Percentiles rank a stretch among this genome's conserved stretches.
These are phyloP conservation scores for Pythium brassicae DNA, from an alignment of 352 stramenopile species.

Conservation along the genomic window DNA sequence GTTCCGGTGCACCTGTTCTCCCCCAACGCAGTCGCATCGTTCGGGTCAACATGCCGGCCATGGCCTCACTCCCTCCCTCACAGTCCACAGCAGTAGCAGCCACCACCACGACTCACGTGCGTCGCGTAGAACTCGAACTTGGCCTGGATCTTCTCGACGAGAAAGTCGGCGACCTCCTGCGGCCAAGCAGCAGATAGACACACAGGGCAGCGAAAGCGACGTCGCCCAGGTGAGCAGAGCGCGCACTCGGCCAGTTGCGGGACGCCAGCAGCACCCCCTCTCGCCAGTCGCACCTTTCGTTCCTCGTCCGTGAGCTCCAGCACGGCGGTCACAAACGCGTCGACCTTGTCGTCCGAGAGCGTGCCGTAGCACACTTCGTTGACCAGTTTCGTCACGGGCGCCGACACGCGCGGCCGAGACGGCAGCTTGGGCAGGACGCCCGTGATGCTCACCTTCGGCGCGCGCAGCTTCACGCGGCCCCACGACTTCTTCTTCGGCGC, in stretches of 20 bases:
- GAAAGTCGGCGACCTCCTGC: conserved; percentile 69
- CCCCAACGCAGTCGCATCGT: background rate
- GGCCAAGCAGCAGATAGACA: background rate
- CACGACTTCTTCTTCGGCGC: conserved; percentile 78
- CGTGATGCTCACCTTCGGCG: conserved; percentile 68
- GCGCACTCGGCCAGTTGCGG: too few relatives aligned
- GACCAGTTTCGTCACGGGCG: conserved; percentile 67
- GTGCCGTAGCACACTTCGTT: conserved; percentile 82
- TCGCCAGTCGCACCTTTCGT: conserved; percentile 34
- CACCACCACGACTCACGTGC: conserved; percentile 38
- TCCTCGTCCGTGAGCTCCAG: conserved; percentile 70
- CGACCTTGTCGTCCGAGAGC: conserved; percentile 67
- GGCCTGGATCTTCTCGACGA: conserved; percentile 82
- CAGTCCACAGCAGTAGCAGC: background rate
- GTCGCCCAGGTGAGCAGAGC: background rate
- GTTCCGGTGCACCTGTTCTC: conserved; percentile 68
- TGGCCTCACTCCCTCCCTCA: too few relatives aligned
- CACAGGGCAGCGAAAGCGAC: too few relatives aligned
- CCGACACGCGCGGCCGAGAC: conserved; percentile 51
- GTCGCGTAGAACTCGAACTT: conserved; percentile 82
- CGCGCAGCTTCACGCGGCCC: conserved; percentile 68
- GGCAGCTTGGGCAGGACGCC: conserved; percentile 64
- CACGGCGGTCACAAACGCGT: conserved; percentile 58
- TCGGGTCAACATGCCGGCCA: background rate
- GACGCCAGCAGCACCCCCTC: background rate